Percentiles rank a stretch among this genome's conserved stretches.
phyloP scores from a whole-genome alignment of 78 protist genomes.

The Dictyostelium discoideum region dicty_2.7 NC_007088.5:1211501-1212000 shows the following conservation, averaged over 20 bases:
- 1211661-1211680: neutral
- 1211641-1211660: neutral
- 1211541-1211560: no score
- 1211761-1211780: neutral
- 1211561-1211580: no score
- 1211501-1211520: no score
- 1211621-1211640: neutral
- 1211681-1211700: neutral
- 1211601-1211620: no score
- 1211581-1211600: no score
- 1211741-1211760: no score
- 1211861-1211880: neutral
- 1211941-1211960: neutral
- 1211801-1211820: neutral
- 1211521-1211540: no score
- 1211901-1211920: neutral
- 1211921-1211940: neutral
- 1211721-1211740: neutral
- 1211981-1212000: neutral
- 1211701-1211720: no score
- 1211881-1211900: neutral
- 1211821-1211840: neutral
- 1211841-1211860: neutral
- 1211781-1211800: neutral
- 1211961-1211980: neutral